Percentiles rank a stretch among this genome's conserved stretches.
phyloP scores from a whole-genome alignment of 805 yeast species.

The Cyberlindnera bimundalis region DNA sequence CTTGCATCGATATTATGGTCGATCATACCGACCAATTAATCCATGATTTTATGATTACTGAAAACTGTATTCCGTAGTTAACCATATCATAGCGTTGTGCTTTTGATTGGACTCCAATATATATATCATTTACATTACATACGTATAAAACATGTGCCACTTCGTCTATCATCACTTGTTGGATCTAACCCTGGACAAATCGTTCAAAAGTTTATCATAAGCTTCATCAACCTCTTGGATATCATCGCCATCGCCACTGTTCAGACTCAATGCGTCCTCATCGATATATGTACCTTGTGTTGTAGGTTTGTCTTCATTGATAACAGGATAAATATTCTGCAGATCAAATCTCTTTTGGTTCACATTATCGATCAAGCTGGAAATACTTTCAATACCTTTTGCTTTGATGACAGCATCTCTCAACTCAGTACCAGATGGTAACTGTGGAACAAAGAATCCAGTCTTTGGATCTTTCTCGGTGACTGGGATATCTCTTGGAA shows the following conservation, averaged over 20 bases:
- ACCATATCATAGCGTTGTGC: no score
- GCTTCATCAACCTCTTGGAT: slow-evolving; percentile 59
- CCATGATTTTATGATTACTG: slow-evolving; percentile 1
- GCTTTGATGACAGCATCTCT: slow-evolving; percentile 62
- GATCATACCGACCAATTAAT: neutral
- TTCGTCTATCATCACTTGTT: slow-evolving; percentile 34
- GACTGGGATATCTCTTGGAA: slow-evolving; percentile 20
- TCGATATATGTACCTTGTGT: neutral
- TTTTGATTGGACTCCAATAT: no score
- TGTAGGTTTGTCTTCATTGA: slow-evolving; percentile 15
- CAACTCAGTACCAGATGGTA: slow-evolving; percentile 46
- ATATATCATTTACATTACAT: no score
- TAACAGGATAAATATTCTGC: slow-evolving; percentile 43
- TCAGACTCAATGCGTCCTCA: slow-evolving; percentile 11
- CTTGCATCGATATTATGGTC: slow-evolving; percentile 8
- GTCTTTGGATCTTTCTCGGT: slow-evolving; percentile 11
- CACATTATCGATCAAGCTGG: slow-evolving; percentile 63
- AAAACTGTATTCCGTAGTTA: neutral
- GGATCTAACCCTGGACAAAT: slow-evolving; percentile 61
- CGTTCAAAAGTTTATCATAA: slow-evolving; percentile 67
- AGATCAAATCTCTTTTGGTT: slow-evolving; percentile 49
- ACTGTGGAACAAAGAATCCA: slow-evolving; percentile 30
- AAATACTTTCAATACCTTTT: slow-evolving; percentile 68
- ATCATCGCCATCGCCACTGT: slow-evolving; percentile 12
- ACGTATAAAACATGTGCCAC: no score